Conservation (phyloP, 2,329 filamentous ascomycete genomes). For the Mycosphaerella sp. region DNA sequence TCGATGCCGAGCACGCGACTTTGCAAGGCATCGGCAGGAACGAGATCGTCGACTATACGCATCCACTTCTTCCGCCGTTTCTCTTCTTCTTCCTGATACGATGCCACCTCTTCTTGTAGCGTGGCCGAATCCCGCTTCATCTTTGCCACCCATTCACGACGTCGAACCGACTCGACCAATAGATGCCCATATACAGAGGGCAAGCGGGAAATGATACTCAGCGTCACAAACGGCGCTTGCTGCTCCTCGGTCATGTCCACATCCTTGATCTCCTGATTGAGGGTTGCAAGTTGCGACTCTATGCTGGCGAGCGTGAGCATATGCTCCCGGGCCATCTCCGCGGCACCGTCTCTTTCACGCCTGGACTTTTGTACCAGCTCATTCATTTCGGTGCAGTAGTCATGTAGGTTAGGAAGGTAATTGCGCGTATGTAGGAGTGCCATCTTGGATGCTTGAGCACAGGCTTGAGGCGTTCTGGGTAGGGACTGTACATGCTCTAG, state of each 20-base stretch:
- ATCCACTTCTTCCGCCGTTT: slow-evolving; percentile 86
- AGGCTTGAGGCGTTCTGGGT: slow-evolving; percentile 57
- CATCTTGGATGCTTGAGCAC: slow-evolving; percentile 57
- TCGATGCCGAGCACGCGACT: slow-evolving; percentile 67
- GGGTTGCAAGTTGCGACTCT: slow-evolving; percentile 64
- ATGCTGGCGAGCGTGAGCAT: slow-evolving; percentile 80
- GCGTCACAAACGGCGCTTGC: slow-evolving; percentile 69
- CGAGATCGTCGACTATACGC: slow-evolving; percentile 71
- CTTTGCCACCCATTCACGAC: slow-evolving; percentile 87
- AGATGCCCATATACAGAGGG: slow-evolving; percentile 88
- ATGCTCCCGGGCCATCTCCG: slow-evolving; percentile 59
- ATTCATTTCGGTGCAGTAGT: slow-evolving; percentile 52
- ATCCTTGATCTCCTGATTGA: slow-evolving; percentile 65
- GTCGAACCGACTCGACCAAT: slow-evolving; percentile 74
- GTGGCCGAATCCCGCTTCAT: slow-evolving; percentile 80
- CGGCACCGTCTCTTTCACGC: slow-evolving; percentile 61
- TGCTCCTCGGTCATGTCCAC: slow-evolving; percentile 70
- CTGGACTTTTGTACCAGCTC: slow-evolving; percentile 47
- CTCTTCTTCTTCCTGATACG: slow-evolving; percentile 87
- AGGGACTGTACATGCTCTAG: slow-evolving; percentile 70
- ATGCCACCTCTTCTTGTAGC: slow-evolving; percentile 84
- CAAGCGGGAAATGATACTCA: slow-evolving; percentile 73
- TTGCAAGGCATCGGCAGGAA: slow-evolving; percentile 60
- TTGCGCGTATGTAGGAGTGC: slow-evolving; percentile 58
- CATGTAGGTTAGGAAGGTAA: slow-evolving; percentile 54